Evolutionary conservation across 78 protist genomes (phyloP).

Genomic region (Dictyostelium brefeldianum): DNA sequence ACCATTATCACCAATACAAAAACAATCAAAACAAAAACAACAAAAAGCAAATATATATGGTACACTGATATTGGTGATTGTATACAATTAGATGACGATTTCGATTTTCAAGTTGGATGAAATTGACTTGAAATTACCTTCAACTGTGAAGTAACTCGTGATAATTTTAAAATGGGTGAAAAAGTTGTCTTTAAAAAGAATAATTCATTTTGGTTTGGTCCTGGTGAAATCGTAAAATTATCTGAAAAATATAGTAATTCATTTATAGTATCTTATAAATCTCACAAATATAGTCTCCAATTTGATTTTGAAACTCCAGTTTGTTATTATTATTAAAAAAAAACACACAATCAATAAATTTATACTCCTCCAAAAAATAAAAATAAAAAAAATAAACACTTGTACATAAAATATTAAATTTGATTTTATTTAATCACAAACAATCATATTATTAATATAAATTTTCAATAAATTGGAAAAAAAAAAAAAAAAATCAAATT

Average conservation of each 20-base stretch:
- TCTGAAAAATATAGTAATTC: neutral
- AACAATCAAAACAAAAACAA: too few relatives aligned
- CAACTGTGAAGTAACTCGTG: neutral
- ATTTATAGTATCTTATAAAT: neutral
- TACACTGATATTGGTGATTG: too few relatives aligned
- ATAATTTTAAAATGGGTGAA: neutral
- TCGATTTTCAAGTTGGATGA: neutral
- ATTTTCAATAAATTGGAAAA: too few relatives aligned
- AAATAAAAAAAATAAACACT: too few relatives aligned
- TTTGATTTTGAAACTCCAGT: constrained; percentile 3
- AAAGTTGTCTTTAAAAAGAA: constrained; percentile 2
- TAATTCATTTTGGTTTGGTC: constrained; percentile 10
- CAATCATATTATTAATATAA: too few relatives aligned
- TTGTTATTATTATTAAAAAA: constrained; percentile 3
- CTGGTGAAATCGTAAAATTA: neutral
- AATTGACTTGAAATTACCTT: neutral
- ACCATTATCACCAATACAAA: too few relatives aligned
- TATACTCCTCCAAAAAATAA: too few relatives aligned
- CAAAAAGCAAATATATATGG: too few relatives aligned
- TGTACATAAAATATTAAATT: too few relatives aligned
- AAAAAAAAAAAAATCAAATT: too few relatives aligned
- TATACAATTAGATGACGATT: too few relatives aligned
- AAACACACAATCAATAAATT: neutral
- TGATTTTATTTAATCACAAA: too few relatives aligned
- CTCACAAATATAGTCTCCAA: neutral